Evolutionary conservation across 192 early-diverging fungal genomes (phyloP).

Genomic region (Coemansia sp.): DNA sequence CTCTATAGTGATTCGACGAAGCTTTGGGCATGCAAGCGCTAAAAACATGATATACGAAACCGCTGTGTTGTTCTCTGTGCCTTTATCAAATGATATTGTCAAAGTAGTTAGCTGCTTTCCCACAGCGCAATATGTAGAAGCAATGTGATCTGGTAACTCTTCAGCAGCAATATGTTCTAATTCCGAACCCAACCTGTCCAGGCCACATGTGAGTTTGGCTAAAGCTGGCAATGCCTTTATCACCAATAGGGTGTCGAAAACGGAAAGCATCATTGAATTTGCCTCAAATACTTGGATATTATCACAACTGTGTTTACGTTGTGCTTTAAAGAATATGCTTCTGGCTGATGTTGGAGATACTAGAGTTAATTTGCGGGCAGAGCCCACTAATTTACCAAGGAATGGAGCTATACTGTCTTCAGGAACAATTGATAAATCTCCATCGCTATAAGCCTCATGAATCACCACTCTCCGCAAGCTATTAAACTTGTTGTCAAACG

Average conservation of each 20-base stretch:
- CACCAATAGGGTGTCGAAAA: not conserved
- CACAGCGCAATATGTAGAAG: not conserved
- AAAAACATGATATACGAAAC: not conserved
- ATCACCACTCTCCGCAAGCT: not conserved
- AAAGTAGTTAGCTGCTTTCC: not conserved
- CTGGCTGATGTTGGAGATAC: not conserved
- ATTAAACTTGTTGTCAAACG: not conserved
- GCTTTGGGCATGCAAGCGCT: slow-evolving; percentile 3
- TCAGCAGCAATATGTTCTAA: not conserved
- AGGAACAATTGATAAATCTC: not conserved
- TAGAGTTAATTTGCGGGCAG: not conserved
- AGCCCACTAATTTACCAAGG: not conserved
- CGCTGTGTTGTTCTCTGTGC: not conserved
- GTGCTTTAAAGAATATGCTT: not conserved
- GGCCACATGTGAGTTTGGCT: not conserved
- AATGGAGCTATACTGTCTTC: not conserved
- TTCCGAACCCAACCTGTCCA: not conserved
- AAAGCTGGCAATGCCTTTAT: not conserved
- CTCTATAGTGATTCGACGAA: not conserved
- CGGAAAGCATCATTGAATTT: not conserved
- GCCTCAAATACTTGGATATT: not conserved
- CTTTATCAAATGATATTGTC: not conserved
- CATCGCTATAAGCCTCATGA: not conserved
- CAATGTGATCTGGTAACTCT: not conserved
- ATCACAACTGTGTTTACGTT: not conserved